A percentile compares a stretch with the other conserved stretches of the same genome.
phyloP scores from a whole-genome alignment of 1,139 yeast genomes.

The Saccharomycopsis hybrid region DNA sequence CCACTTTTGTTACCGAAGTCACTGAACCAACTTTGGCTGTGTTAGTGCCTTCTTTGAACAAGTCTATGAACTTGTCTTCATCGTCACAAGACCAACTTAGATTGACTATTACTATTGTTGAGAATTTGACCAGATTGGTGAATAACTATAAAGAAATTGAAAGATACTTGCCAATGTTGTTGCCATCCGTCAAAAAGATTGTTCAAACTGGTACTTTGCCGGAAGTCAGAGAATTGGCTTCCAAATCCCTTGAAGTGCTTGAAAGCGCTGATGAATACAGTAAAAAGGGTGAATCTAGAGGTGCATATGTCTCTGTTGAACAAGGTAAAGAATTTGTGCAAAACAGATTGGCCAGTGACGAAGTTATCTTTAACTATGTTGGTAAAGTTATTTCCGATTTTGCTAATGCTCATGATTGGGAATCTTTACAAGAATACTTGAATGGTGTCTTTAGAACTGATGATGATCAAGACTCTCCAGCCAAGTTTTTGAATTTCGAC shows the following conservation, averaged over 20 bases:
- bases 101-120: conserved; percentile 94
- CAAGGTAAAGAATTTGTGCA: conserved; percentile 46
- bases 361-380: conserved; percentile 37
- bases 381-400: conserved; percentile 54
- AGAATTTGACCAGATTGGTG: conserved; percentile 90
- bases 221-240: conserved; percentile 91
- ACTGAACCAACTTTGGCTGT: conserved; percentile 91
- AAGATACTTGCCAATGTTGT: conserved; percentile 72
- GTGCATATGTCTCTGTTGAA: conserved; percentile 58
- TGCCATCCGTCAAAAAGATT: conserved; percentile 89
- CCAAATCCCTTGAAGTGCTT: conserved; percentile 74
- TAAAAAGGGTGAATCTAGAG: conserved; percentile 57
- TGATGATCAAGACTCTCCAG: conserved; percentile 33
- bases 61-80: conserved; percentile 82
- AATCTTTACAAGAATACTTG: conserved; percentile 52
- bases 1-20: conserved; percentile 96
- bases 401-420: conserved; percentile 93
- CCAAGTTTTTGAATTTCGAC: conserved; percentile 85
- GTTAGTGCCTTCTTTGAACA: conserved; percentile 86
- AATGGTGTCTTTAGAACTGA: conserved; percentile 34
- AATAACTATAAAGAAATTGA: conserved; percentile 92
- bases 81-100: conserved; percentile 94
- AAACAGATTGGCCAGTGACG: conserved; percentile 32
- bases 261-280: conserved; percentile 71
- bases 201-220: conserved; percentile 89